Evolutionary conservation across 73 alveolate genomes (phyloP).

Genomic region (Stentor coeruleus): DNA sequence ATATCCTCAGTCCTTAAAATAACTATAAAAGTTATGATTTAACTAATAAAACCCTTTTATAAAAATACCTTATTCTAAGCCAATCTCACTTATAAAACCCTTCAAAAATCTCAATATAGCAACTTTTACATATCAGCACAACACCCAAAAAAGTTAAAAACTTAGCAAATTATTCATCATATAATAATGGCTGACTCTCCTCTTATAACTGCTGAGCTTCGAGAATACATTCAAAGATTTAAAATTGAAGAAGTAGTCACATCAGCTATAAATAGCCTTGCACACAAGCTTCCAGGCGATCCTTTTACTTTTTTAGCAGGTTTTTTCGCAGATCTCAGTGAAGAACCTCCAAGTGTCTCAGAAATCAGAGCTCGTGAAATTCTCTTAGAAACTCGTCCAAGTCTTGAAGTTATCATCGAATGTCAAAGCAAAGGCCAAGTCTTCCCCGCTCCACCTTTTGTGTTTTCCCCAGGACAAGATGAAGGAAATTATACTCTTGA

Average conservation of each 20-base stretch:
- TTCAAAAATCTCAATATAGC: too few species aligned
- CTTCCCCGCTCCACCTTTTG: constrained; percentile 5
- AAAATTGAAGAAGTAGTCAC: constrained; percentile 17
- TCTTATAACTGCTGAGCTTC: constrained; percentile 15
- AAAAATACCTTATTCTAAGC: too few species aligned
- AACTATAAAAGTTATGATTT: too few species aligned
- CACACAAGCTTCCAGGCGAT: background rate
- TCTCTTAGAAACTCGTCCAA: constrained; percentile 5
- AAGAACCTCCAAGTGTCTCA: constrained; percentile 15
- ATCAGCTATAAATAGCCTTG: background rate
- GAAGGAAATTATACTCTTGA: background rate
- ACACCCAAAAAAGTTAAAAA: too few species aligned
- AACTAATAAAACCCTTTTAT: too few species aligned
- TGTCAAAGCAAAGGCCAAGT: constrained; percentile 25
- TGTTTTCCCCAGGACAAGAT: constrained; percentile 13
- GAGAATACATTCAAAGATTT: constrained; percentile 9
- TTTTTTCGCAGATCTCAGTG: constrained; percentile 7
- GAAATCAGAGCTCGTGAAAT: background rate
- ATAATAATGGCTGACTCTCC: constrained; percentile 26
- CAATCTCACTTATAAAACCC: too few species aligned
- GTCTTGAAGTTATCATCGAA: background rate
- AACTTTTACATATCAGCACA: too few species aligned
- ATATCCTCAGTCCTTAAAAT: too few species aligned
- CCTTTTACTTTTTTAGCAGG: constrained; percentile 26
- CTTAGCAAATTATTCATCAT: too few species aligned